Conservation (phyloP, 1,284 basidiomycete species). For the Testicularia cyperi region DNA sequence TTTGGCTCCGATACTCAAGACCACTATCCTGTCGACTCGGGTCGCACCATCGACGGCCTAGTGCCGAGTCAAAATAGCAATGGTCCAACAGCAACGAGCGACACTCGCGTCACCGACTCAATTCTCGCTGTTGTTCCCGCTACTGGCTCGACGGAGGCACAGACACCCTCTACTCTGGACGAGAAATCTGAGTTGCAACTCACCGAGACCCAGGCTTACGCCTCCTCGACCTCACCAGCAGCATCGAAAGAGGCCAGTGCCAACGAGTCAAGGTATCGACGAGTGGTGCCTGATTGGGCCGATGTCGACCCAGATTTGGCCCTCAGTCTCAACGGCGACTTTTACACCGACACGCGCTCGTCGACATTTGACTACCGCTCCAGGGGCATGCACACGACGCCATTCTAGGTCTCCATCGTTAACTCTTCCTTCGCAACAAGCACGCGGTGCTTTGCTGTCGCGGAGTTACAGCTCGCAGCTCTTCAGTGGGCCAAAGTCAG, state of each 20-base stretch:
- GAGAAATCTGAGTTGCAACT: constrained; percentile 7
- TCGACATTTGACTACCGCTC: constrained; percentile 39
- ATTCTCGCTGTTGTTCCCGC: constrained; percentile 1
- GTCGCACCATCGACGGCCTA: constrained; percentile 13
- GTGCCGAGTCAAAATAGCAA: constrained; percentile 8
- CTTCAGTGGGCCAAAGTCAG: too few relatives aligned
- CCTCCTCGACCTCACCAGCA: neutral
- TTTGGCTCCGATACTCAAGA: constrained; percentile 23
- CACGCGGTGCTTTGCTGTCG: too few relatives aligned
- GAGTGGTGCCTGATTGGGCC: constrained; percentile 34
- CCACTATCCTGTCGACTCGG: constrained; percentile 16
- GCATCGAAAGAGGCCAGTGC: constrained; percentile 9
- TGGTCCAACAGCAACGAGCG: neutral
- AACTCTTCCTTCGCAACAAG: too few relatives aligned
- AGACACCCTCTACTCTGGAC: neutral
- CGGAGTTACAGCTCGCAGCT: too few relatives aligned
- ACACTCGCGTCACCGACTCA: constrained; percentile 1
- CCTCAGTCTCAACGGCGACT: constrained; percentile 31
- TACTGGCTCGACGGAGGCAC: constrained; percentile 1
- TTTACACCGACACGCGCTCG: constrained; percentile 19
- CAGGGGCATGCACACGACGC: constrained; percentile 22
- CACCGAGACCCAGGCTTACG: constrained; percentile 6
- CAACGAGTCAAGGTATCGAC: constrained; percentile 4
- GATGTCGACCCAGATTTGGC: constrained; percentile 38
- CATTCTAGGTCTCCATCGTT: constrained; percentile 5